Evolutionary conservation across 805 yeast genomes (phyloP).

Genomic region (Babjeviella inositovora): DNA sequence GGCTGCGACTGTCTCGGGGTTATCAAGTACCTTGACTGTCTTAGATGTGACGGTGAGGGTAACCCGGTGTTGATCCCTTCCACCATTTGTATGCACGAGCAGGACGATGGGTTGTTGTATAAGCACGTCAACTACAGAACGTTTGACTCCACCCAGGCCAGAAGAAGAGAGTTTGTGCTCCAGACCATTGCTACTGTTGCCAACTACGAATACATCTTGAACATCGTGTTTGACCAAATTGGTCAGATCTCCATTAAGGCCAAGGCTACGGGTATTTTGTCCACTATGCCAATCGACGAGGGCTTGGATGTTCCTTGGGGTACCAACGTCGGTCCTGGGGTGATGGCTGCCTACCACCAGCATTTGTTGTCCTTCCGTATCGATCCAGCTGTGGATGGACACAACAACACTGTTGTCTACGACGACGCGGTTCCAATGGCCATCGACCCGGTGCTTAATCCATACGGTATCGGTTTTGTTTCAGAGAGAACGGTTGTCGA

Average conservation of each 20-base stretch:
- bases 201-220: constrained; percentile 67
- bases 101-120: constrained; percentile 60
- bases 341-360: constrained; percentile 75
- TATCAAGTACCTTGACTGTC: constrained; percentile 56
- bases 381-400: constrained; percentile 75
- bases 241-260: constrained; percentile 68
- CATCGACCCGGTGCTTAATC: constrained; percentile 33
- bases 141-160: constrained; percentile 45
- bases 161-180: constrained; percentile 61
- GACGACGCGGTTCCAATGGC: constrained; percentile 57
- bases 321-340: constrained; percentile 65
- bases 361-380: constrained; percentile 67
- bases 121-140: constrained; percentile 75
- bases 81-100: constrained; percentile 71
- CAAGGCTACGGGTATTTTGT: constrained; percentile 76
- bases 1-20: constrained; percentile 80
- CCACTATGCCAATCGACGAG: constrained; percentile 71
- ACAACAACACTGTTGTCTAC: constrained; percentile 54
- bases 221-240: constrained; percentile 59
- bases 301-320: constrained; percentile 56
- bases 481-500: constrained; percentile 50
- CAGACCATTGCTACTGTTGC: constrained; percentile 79
- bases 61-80: constrained; percentile 46
- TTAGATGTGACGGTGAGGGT: constrained; percentile 40
- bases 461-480: constrained; percentile 55